Evolutionary conservation across 2,329 filamentous ascomycete species (phyloP), one percentile per base, ranked within the genome.

Genomic region (Aspergillus eucalypticola): DNA sequence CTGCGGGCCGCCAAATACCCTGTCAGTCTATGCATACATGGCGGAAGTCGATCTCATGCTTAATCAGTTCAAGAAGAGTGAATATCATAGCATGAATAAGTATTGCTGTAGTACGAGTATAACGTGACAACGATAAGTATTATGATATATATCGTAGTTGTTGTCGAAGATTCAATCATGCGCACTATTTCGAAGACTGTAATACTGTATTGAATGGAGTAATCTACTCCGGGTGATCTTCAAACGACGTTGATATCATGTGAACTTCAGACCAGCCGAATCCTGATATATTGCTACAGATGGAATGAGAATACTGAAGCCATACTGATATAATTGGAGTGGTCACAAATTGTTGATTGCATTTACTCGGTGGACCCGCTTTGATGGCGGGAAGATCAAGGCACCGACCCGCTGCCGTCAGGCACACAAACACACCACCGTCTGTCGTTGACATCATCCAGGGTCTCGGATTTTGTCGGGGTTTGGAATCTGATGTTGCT

Each of bases 331-430:
- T 11, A 5, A 35, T 10, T 8, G 7, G n/a, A 17, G 19, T 19
- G 3, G 50, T 53, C 32, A 23, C 15, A 10, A n/a, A 35, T 44
- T 32, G 23, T 29, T 35, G 17, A 29, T 32, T 8, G 13, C n/a
- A 13, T 44, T 17, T 35, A 53, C 29, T 23, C 19, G 35, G n/a
- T 19, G 53, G 53, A 55, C 53, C 53, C 53, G 53, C 53, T 55
- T 46, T 23, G 35, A 53, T 53, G 27, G 38, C 52, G 52, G 52
- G 51, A 35, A 54, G 39, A 44, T 42, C 52, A 23, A 54, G 52
- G 32, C 49, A 52, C 49, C 27, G 49, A 54, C 39, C 52, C 52
- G 39, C 53, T 21, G 39, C 10, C 25, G n/a, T 23, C 46, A 50
- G 46, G 46, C 46, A 29, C 46, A 17, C 41, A 44, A 21, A 13